Percentiles rank a stretch among this genome's conserved stretches.
Conservation (phyloP, 495 filamentous ascomycete genomes). For the Penicillium mononematosum region DNA sequence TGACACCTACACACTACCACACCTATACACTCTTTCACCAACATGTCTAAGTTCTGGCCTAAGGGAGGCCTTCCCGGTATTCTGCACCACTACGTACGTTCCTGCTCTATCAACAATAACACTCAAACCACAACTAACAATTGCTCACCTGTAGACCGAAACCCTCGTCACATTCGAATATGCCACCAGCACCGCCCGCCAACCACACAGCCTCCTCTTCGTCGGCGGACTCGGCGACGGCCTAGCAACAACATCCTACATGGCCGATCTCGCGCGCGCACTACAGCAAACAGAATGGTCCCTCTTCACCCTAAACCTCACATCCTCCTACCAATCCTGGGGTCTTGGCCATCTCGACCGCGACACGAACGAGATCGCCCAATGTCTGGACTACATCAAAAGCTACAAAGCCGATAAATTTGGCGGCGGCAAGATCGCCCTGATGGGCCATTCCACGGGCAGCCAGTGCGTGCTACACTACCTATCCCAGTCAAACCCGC, state of each 20-base stretch:
- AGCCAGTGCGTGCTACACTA: constrained; percentile 84
- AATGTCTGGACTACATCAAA: constrained; percentile 69
- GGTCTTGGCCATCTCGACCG: constrained; percentile 63
- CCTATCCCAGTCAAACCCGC: constrained; percentile 41
- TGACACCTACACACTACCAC: not conserved
- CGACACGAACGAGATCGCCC: constrained; percentile 72
- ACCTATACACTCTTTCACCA: constrained; percentile 1
- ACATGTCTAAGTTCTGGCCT: constrained; percentile 53
- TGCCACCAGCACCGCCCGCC: constrained; percentile 26
- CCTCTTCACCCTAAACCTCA: constrained; percentile 61
- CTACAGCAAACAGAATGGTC: constrained; percentile 60
- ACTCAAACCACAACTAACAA: constrained; percentile 7
- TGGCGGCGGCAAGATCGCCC: constrained; percentile 58
- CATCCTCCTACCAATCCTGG: constrained; percentile 68
- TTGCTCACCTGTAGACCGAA: constrained; percentile 35
- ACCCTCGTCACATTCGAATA: constrained; percentile 49
- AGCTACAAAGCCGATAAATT: constrained; percentile 39
- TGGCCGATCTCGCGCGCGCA: constrained; percentile 47
- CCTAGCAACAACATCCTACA: constrained; percentile 65
- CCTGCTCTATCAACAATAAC: not conserved
- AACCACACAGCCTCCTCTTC: constrained; percentile 71
- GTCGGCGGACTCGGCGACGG: constrained; percentile 81
- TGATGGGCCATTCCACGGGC: constrained; percentile 84
- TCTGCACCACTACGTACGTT: constrained; percentile 54
- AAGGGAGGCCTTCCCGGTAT: constrained; percentile 51